These are phyloP conservation scores for Chaetomium sp. DNA, from an alignment of 2,329 filamentous ascomycete genomes.

Conservation along the genomic window DNA sequence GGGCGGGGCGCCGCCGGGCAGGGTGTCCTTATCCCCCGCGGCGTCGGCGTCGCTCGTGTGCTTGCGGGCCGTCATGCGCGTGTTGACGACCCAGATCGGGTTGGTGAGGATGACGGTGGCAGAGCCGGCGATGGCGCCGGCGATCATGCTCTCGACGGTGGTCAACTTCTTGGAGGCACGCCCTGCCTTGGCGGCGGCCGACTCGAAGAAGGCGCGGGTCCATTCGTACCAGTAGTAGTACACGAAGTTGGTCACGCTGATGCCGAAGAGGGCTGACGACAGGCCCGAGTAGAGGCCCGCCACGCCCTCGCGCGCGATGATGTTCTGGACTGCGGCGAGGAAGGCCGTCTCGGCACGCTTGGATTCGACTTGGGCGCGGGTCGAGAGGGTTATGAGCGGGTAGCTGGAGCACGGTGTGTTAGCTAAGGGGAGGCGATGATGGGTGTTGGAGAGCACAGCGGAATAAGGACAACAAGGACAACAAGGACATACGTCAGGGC, in stretches of 20 bases:
- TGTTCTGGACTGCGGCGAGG: slow-evolving; percentile 77
- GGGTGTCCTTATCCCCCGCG: slow-evolving; percentile 35
- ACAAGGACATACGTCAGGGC: slow-evolving; percentile 74
- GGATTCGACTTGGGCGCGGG: slow-evolving; percentile 95
- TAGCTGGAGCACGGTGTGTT: slow-evolving; percentile 59
- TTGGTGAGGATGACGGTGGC: slow-evolving; percentile 96
- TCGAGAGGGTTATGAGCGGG: slow-evolving; percentile 95
- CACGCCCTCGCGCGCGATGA: slow-evolving; percentile 89
- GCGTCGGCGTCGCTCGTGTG: slow-evolving; percentile 46
- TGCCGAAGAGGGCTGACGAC: slow-evolving; percentile 92
- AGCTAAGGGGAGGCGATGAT: background rate
- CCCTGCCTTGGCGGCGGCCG: slow-evolving; percentile 71
- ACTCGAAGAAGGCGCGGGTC: slow-evolving; percentile 84
- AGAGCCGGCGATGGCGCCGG: slow-evolving; percentile 88
- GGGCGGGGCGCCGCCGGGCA: slow-evolving; percentile 33
- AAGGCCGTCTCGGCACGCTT: slow-evolving; percentile 87
- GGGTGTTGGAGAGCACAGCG: background rate
- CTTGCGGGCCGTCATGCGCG: slow-evolving; percentile 91
- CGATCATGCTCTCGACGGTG: slow-evolving; percentile 91
- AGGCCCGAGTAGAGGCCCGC: slow-evolving; percentile 89
- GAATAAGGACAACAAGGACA: slow-evolving; percentile 39
- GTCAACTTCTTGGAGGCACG: slow-evolving; percentile 80
- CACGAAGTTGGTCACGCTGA: slow-evolving; percentile 98
- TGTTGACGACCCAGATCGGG: slow-evolving; percentile 99
- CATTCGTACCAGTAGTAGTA: slow-evolving; percentile 99